Evolutionary conservation across 192 early-diverging fungal genomes (phyloP), one percentile per base, ranked within the genome.

Genomic region (Coemansia furcata): DNA sequence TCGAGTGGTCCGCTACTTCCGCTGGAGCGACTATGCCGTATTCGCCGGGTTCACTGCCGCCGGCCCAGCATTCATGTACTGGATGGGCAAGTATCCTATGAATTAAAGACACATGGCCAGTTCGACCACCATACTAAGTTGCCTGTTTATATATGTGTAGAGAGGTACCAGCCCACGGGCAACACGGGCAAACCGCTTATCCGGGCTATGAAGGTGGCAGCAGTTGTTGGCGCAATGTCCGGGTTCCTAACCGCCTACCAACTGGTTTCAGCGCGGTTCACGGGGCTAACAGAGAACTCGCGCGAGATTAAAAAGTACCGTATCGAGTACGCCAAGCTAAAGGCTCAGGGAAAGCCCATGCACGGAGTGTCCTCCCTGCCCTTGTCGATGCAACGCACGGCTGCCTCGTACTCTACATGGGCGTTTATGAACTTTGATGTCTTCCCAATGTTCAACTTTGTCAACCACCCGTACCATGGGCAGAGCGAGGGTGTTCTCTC

Each of bases 1-100:
- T 69, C 88, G 93, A 54, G 93, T 98, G 2, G 85, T 98, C 62
- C 78, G 91, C 43, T 98, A 96, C 86, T 92, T 98, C 74, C 89
- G 97, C 55, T 69, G 87, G 38, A 85, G 86, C 15, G 97, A 98
- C 81, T 89, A 90, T 65, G 85, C 74, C 42, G 68, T 86, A 44
- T 85, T 86, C 78, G 89, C 81, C 49, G 88, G 78, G 6, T 68
- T 89, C 23, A 87, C 87, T 8, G 85, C 85, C 32, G 77, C 85
- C 37, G 92, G 88, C 40, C 97, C 97, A 12, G 92, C 86, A 44
- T 77, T 88, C 68, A 68, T 92, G 84, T 75, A 88, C 61, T 84
- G 84, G 68, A 66, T 97, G 80, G 94, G 93, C 90, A 93, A 83
- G 81, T 67, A 19, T 35, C 19, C n/a, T 54, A 55, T 6, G 50